Evolutionary conservation across 192 early-diverging fungal genomes (phyloP).

Genomic region (Coemansia sp.): DNA sequence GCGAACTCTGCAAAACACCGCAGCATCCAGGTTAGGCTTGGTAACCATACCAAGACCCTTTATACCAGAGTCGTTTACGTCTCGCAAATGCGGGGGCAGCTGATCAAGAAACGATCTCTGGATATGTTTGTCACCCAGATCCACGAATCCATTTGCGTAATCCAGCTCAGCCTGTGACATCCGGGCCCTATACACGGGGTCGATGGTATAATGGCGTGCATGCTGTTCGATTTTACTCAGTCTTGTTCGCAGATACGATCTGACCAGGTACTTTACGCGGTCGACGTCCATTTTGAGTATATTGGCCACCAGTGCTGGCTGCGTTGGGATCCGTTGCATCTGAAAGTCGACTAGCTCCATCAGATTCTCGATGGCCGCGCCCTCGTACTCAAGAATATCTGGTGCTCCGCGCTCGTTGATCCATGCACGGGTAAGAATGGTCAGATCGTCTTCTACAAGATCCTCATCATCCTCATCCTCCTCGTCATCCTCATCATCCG

Average conservation of each 20-base stretch:
- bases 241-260: constrained; percentile 50
- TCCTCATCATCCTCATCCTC: constrained; percentile 18
- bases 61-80: constrained; percentile 29
- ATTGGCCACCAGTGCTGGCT: constrained; percentile 26
- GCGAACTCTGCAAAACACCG: constrained; percentile 52
- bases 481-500: background rate
- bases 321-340: constrained; percentile 21
- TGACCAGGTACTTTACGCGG: constrained; percentile 44
- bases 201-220: constrained; percentile 25
- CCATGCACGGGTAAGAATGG: constrained; percentile 32
- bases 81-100: constrained; percentile 45
- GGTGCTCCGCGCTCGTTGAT: constrained; percentile 43
- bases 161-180: constrained; percentile 49
- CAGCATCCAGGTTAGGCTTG: constrained; percentile 41
- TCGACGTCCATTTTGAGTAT: constrained; percentile 49
- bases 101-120: constrained; percentile 51
- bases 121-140: constrained; percentile 33
- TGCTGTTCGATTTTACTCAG: constrained; percentile 39
- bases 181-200: constrained; percentile 24
- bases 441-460: constrained; percentile 29
- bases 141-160: constrained; percentile 45
- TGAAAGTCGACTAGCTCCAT: constrained; percentile 53
- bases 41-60: constrained; percentile 46
- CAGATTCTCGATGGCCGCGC: constrained; percentile 46
- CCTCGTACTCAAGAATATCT: constrained; percentile 42